These are phyloP conservation scores for Epicoccum nigrum DNA, from an alignment of 2,329 filamentous ascomycete genomes.

Conservation along the genomic window DNA sequence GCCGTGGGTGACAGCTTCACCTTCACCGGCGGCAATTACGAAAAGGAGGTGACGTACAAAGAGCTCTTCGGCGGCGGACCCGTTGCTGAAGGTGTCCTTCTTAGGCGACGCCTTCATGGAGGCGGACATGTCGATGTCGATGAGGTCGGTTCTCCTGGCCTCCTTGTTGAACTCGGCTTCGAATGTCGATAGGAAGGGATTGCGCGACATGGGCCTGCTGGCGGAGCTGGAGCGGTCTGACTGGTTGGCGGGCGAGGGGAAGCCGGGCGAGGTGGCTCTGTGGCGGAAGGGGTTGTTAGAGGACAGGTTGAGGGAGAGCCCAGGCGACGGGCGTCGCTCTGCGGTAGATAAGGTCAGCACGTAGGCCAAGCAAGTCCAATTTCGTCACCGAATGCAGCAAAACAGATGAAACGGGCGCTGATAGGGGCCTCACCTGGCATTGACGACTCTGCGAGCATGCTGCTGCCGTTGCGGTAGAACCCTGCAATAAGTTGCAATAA, in stretches of 20 bases:
- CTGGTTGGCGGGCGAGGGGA: constrained; percentile 44
- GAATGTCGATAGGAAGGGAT: constrained; percentile 73
- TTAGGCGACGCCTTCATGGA: constrained; percentile 52
- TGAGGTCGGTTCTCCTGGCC: constrained; percentile 36
- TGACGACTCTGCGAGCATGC: constrained; percentile 51
- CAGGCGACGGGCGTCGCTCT: constrained; percentile 58
- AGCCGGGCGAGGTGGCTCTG: constrained; percentile 65
- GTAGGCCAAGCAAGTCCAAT: constrained; percentile 20
- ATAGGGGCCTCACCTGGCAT: constrained; percentile 50
- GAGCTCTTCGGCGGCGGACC: constrained; percentile 68
- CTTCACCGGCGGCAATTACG: not conserved
- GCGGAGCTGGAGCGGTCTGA: constrained; percentile 54
- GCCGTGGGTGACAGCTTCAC: not conserved
- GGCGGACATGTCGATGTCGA: constrained; percentile 50
- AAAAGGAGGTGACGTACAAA: constrained; percentile 67
- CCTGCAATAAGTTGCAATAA: constrained; percentile 38
- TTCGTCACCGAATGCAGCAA: constrained; percentile 37
- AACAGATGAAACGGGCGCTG: constrained; percentile 44
- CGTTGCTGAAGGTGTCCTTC: constrained; percentile 48
- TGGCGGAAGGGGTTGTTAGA: constrained; percentile 84
- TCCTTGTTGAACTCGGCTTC: constrained; percentile 50
- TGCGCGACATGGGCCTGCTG: constrained; percentile 72
- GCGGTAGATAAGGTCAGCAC: constrained; percentile 26
- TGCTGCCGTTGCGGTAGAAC: constrained; percentile 41
- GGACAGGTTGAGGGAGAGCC: constrained; percentile 67